phyloP scores from a whole-genome alignment of 306 rosid species.

The Cotoneaster glaucophyllus region DNA sequence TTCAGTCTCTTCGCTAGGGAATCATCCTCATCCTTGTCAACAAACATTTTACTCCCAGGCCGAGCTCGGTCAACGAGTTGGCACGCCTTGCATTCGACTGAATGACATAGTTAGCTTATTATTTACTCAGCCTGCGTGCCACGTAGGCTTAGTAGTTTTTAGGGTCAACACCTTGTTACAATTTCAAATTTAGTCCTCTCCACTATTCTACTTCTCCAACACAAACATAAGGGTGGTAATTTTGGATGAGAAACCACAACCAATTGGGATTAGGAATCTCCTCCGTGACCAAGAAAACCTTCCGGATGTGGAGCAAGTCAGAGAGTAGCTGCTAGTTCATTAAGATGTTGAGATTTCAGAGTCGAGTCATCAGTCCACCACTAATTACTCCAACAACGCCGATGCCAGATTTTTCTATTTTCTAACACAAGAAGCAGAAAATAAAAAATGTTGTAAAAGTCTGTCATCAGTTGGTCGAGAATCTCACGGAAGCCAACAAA shows the following conservation, averaged over 20 bases:
- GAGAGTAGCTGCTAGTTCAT: background rate
- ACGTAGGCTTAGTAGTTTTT: no score
- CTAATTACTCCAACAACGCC: no score
- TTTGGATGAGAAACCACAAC: constrained; percentile 12
- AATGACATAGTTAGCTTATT: no score
- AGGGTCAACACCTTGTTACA: constrained; percentile 19
- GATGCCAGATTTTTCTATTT: no score
- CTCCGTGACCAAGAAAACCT: constrained; percentile 1
- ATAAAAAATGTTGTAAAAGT: background rate
- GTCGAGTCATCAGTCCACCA: no score
- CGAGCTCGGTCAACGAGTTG: no score
- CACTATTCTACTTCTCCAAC: constrained; percentile 30
- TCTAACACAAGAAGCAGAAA: background rate
- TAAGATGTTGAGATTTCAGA: no score
- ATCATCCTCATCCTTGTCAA: no score
- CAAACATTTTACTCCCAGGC: no score
- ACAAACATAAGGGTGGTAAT: constrained; percentile 27
- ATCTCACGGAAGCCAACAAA: constrained; percentile 15
- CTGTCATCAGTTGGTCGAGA: constrained; percentile 5
- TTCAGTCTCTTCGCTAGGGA: no score
- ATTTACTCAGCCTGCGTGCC: no score
- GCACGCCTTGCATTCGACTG: no score
- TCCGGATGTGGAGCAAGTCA: background rate
- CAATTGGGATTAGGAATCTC: background rate
- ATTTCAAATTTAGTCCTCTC: constrained; percentile 33